Evolutionary conservation across 2,329 filamentous ascomycete genomes (phyloP), one percentile per base, ranked within the genome.

Genomic region (Penicillium occitanis): DNA sequence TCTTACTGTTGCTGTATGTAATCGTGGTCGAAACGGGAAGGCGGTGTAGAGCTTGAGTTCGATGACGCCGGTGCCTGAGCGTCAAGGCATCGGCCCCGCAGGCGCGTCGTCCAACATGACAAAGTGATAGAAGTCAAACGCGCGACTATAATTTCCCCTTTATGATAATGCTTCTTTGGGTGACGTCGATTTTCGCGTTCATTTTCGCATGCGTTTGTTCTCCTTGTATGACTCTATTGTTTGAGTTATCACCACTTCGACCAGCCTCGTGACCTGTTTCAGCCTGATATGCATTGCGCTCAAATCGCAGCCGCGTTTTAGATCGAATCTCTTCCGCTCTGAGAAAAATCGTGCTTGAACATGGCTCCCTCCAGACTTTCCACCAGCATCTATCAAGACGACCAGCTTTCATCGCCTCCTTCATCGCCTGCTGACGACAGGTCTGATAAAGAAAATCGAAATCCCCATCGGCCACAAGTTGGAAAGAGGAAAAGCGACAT

Each of bases 381-480:
- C 14, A 51, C 44, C 3, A 61, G 33, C 57, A 46, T n/a, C 30
- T 61, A 58, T 6, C 33, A 37, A 35, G 42, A 60, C 28, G 53
- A 66, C 17, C 53, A 57, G 14, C 30, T 44, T 40, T 64, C 61
- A 64, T 51, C 61, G 2, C 62, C 62, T 58, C 33, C 62, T 17
- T 44, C 51, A n/a, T 19, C 60, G 13, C 22, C 59, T 40, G 37
- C 58, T 22, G 44, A 48, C 10, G 71, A 72, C 13, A 35, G 22
- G n/a, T 33, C 83, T 5, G 83, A 85, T 69, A 85, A 85, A 70
- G 83, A 85, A 67, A 85, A 85, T 68, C 71, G 68, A 5, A 68
- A 69, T 50, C 48, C 40, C 22, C 67, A 70, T 28, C 68, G 68
- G n/a, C 67, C 64, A 62, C 68, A 70, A 17, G 68, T 37, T n/a